A percentile compares a stretch with the other conserved stretches of the same genome.
Conservation (phyloP, 257 asterid species). For the Solanum sejunctum region DNA sequence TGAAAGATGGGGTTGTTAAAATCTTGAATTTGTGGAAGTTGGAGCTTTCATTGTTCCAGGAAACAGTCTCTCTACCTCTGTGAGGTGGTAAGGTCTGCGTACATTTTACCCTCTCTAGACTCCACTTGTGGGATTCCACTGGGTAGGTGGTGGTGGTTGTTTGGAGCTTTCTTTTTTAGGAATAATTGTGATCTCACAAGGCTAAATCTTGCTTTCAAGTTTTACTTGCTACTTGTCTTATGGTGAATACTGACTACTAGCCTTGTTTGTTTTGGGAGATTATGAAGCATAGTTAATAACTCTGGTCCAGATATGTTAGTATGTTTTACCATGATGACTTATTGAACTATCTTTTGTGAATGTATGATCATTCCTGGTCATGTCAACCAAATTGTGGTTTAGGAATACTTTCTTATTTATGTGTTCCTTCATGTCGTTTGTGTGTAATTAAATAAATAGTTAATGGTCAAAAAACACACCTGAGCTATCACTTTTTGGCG, state of each 20-base stretch:
- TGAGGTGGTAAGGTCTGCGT: no score
- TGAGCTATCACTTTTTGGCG: no score
- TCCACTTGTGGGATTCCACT: no score
- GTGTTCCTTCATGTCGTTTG: no score
- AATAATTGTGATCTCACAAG: no score
- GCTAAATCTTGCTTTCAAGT: no score
- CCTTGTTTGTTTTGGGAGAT: not conserved
- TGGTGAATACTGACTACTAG: not conserved
- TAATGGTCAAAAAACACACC: no score
- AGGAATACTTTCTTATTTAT: not conserved
- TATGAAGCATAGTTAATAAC: not conserved
- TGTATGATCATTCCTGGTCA: not conserved
- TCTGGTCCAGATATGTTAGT: not conserved
- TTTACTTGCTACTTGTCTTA: no score
- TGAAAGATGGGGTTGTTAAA: constrained; percentile 73
- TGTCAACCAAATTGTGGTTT: not conserved
- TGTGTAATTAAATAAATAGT: no score
- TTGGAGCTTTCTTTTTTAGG: constrained; percentile 58
- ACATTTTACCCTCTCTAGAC: no score
- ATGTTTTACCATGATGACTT: not conserved
- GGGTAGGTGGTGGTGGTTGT: no score
- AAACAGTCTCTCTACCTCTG: no score
- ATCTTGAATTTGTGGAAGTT: constrained; percentile 75
- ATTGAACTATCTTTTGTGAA: not conserved
- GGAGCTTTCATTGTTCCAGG: constrained; percentile 51